Evolutionary conservation across 2,329 filamentous ascomycete species (phyloP), one percentile per base, ranked within the genome.

Genomic region (Neonectria hederae): DNA sequence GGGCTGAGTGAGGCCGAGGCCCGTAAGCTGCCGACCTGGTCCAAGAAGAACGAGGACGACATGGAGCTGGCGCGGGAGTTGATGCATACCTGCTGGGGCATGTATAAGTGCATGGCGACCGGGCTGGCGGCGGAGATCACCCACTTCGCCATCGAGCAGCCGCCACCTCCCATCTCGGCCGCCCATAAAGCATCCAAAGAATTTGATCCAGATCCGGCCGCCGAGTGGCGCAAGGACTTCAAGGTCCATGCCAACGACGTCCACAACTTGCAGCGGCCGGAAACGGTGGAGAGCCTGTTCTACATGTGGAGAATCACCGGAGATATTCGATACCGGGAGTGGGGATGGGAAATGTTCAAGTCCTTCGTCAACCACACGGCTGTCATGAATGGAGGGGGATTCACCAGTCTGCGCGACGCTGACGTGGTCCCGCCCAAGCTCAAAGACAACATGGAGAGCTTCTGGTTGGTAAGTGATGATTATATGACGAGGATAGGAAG

Each of bases 301-400:
- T 97, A 98, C 82, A 97, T 99, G 94, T 99, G 95, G 92, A 90
- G 96, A 67, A 97, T 99, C 78, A 99, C 96, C 0, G 93, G 92
- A 26, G 94, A 99, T 66, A 83, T 87, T 42, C 90, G 89, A 69
- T 99, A 99, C 79, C 88, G 96, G 26, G 89, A 97, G 74, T 98
- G 95, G 95, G 96, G 96, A 14, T 99, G 96, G 96, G 91, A 97
- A 72, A 98, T 99, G 90, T 99, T 99, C 82, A 90, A 93, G 77
- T 89, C 91, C 0, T 99, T 99, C 76, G 85, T 95, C 79, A 90
- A 93, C 74, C 87, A 97, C 79, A 97, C 93, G 0, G 88, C 91
- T 7, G 91, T 97, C 2, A 84, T 88, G 46, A 90, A 94, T 42
- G 89, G 89, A 40, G 89, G 89, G 42, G 94, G 94, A 0, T 98